Evolutionary conservation across 768 basidiomycete species (phyloP).

Genomic region (Tylopilus sp.): DNA sequence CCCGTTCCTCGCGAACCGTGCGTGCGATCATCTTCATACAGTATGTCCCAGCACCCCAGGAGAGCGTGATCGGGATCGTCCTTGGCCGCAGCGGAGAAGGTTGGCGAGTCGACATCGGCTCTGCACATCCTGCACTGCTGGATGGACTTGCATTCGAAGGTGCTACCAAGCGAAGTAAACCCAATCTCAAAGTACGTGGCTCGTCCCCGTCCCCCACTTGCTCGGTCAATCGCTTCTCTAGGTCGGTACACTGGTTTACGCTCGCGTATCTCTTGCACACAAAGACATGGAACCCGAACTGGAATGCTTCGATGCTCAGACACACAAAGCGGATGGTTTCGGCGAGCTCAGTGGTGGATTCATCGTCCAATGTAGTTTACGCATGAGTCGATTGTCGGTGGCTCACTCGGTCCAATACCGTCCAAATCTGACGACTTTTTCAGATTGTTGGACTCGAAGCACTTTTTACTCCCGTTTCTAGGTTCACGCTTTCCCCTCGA

Average conservation of each 20-base stretch:
- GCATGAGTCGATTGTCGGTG: slow-evolving; percentile 80
- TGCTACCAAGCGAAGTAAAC: slow-evolving; percentile 91
- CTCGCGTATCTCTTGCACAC: slow-evolving; percentile 88
- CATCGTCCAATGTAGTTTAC: slow-evolving; percentile 74
- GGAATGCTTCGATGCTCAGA: slow-evolving; percentile 93
- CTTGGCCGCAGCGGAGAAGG: slow-evolving; percentile 81
- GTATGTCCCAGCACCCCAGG: slow-evolving; percentile 90
- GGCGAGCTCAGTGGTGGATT: slow-evolving; percentile 93
- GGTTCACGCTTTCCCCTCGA: slow-evolving; percentile 85
- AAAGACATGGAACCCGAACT: slow-evolving; percentile 99
- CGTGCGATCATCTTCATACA: slow-evolving; percentile 30
- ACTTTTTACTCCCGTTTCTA: slow-evolving; percentile 79
- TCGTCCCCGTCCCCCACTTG: neutral
- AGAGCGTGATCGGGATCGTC: slow-evolving; percentile 84
- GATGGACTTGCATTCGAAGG: slow-evolving; percentile 95
- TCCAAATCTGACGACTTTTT: slow-evolving; percentile 2
- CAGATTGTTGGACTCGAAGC: slow-evolving; percentile 76
- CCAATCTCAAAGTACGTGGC: slow-evolving; percentile 76
- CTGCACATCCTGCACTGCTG: slow-evolving; percentile 78
- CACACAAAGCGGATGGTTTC: slow-evolving; percentile 87
- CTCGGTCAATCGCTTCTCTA: slow-evolving; percentile 30
- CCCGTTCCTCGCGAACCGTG: neutral
- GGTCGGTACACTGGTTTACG: slow-evolving; percentile 91
- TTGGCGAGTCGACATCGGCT: slow-evolving; percentile 91
- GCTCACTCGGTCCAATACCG: slow-evolving; percentile 1